Evolutionary conservation across 75 land plant species (phyloP).

Genomic region (Sequoia sempervirens): DNA sequence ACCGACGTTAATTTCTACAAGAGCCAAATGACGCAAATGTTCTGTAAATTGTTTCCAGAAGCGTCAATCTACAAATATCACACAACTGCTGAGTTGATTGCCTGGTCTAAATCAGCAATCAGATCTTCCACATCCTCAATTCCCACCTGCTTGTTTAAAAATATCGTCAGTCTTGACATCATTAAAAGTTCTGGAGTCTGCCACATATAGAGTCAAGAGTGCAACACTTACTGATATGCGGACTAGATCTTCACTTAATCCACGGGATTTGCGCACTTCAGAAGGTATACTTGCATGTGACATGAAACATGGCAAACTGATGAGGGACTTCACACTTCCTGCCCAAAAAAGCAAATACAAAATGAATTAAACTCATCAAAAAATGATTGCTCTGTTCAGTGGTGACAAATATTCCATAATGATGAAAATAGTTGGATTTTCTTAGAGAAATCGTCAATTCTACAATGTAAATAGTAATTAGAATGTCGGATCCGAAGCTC

Average conservation of each 20-base stretch:
- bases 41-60: neutral
- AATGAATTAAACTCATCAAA: neutral
- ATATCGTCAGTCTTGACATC: neutral
- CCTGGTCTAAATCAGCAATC: slow-evolving; percentile 73
- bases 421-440: neutral
- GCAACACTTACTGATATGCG: slow-evolving; percentile 63
- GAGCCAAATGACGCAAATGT: neutral
- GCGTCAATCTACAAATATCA: slow-evolving; percentile 5
- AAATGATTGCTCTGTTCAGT: neutral
- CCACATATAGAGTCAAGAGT: neutral
- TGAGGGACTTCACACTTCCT: slow-evolving; percentile 98
- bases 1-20: too few relatives aligned
- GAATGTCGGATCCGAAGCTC: neutral
- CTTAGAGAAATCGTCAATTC: neutral
- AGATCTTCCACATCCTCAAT: slow-evolving; percentile 94
- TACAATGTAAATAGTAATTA: neutral
- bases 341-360: slow-evolving; percentile 1
- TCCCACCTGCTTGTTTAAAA: slow-evolving; percentile 37
- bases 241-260: slow-evolving; percentile 79
- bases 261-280: slow-evolving; percentile 71
- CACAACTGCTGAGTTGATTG: slow-evolving; percentile 55
- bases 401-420: neutral
- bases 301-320: slow-evolving; percentile 98
- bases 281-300: slow-evolving; percentile 95
- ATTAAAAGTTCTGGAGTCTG: neutral